These are phyloP conservation scores for Penicillium crustosum DNA, from an alignment of 2,329 filamentous ascomycete species.

Conservation along the genomic window DNA sequence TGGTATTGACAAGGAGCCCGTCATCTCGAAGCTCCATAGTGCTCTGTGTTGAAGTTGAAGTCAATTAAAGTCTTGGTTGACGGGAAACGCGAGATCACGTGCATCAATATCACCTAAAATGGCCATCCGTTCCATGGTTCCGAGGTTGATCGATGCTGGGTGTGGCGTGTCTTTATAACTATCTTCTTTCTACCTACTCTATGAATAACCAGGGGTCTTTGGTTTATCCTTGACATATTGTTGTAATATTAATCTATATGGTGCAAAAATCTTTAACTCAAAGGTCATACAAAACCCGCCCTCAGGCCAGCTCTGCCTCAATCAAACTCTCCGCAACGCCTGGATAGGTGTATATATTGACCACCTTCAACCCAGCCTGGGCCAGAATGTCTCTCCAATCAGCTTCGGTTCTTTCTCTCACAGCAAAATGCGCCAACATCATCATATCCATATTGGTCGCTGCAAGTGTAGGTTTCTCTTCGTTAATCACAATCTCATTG, in stretches of 20 bases:
- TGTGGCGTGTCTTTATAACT: too few relatives aligned
- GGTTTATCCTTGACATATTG: background rate
- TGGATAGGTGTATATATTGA: conserved; percentile 17
- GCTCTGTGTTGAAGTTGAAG: background rate
- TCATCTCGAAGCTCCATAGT: conserved; percentile 30
- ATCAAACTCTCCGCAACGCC: conserved; percentile 25
- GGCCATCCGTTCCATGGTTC: conserved; percentile 17
- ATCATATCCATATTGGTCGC: conserved; percentile 29
- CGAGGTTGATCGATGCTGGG: background rate
- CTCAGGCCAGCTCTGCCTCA: conserved; percentile 19
- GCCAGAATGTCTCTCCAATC: conserved; percentile 19
- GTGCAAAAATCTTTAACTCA: too few relatives aligned
- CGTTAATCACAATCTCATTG: conserved; percentile 25
- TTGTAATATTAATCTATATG: background rate
- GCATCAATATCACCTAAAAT: conserved; percentile 25
- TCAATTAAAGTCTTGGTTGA: background rate
- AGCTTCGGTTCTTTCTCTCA: conserved; percentile 18
- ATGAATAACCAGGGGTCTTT: background rate
- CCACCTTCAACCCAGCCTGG: conserved; percentile 17
- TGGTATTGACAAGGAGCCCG: conserved; percentile 11
- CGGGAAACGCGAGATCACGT: conserved; percentile 18
- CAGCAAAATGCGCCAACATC: conserved; percentile 26
- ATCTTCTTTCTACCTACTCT: too few relatives aligned
- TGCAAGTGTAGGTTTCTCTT: conserved; percentile 18
- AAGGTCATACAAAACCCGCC: background rate